These are phyloP conservation scores for Chrysopogon serrulatus DNA, from an alignment of 176 grass and related monocot species.

Conservation along the genomic window DNA sequence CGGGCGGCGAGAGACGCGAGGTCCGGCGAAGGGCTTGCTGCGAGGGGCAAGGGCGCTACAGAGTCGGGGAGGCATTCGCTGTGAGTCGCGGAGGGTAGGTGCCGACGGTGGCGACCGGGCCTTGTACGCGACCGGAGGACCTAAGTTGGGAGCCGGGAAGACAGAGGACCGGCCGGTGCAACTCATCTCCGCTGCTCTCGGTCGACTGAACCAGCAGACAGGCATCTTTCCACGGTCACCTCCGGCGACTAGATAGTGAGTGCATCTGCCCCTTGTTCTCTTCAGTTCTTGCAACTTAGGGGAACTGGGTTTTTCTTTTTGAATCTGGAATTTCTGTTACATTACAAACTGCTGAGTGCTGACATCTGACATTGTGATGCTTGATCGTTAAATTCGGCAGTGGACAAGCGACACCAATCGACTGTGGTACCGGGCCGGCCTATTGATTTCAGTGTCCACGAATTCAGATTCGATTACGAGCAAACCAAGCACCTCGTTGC, in stretches of 20 bases:
- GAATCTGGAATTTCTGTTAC: not conserved
- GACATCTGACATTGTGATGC: not conserved
- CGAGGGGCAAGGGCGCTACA: not conserved
- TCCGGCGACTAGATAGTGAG: no score
- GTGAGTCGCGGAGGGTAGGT: not conserved
- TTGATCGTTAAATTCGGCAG: not conserved
- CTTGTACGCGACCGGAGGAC: not conserved
- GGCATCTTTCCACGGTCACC: no score
- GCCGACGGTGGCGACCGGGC: no score
- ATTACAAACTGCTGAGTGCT: not conserved
- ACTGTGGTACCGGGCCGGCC: not conserved
- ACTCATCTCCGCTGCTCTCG: no score
- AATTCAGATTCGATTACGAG: slow-evolving; percentile 19
- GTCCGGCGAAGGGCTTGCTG: not conserved
- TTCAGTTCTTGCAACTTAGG: no score
- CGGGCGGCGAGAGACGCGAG: not conserved
- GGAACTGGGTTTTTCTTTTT: not conserved
- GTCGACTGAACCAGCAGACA: no score
- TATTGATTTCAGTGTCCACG: not conserved
- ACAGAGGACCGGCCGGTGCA: no score
- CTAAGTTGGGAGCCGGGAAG: not conserved
- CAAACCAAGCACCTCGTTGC: not conserved
- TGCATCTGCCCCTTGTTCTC: no score
- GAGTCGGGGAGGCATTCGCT: not conserved
- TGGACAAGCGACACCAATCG: not conserved